Evolutionary conservation across 116 monocot species (phyloP), one percentile per base, ranked within the genome.

Genomic region (Dioscorea cayenensis): DNA sequence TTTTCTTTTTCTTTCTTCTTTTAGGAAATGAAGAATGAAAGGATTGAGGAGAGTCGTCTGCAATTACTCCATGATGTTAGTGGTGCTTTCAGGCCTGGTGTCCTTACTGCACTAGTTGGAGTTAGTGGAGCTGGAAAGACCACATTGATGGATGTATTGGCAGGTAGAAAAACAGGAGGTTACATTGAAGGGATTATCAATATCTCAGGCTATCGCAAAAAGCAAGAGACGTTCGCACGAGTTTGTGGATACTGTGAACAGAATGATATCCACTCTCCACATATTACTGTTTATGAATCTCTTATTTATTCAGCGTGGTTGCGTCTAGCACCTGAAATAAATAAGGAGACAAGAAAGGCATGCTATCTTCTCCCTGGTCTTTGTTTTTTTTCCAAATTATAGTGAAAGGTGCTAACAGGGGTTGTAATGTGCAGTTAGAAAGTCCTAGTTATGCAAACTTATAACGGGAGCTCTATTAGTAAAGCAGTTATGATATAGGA

Each of bases 101-200:
- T 86, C 9, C 77, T 92, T 58, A 86, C 94, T 59, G 94, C 94
- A 60, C 72, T 94, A 63, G 86, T 94, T 71, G 94, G 94, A 68
- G 94, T 90, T 5, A 94, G 94, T 76, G 94, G 94, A 60, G 94
- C 94, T 28, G 94, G 94, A 58, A 94, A 94, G 79, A 94, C 89
- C 17, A 94, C 94, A 23, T 66, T 94, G 65, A 87, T 94, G 85
- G 94, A 94, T 71, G 94, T 94, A 25, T 71, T 94, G 58, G 87
- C 94, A 38, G 94, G 94, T 67, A 90, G 94, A 66, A 94, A 94
- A 79, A 94, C 90, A 20, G 80, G 87, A 61, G 94, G 94, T 49
- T 84, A 84, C 77, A 84, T 87, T 69, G 90, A 90, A 82, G 94
- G 94, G 51, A 82, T 71, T 29, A 82, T 94, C 68, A 83, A 51